These are phyloP conservation scores for Phytophthora litchii DNA, from an alignment of 352 stramenopile genomes.

Conservation along the genomic window DNA sequence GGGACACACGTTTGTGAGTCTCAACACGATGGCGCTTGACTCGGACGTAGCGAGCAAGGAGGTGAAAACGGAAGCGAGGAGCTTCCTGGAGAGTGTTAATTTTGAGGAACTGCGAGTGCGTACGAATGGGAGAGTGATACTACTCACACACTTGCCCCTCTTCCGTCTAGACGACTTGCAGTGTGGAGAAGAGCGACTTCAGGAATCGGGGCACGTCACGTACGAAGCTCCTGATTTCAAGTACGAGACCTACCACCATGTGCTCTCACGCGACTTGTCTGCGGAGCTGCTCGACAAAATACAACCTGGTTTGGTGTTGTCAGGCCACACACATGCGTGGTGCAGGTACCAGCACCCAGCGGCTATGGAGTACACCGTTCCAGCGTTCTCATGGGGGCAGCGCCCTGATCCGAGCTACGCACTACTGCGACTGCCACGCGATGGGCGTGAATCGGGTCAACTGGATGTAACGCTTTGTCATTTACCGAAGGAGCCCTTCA, in stretches of 20 bases:
- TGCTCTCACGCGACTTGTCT: constrained; percentile 66
- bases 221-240: constrained; percentile 74
- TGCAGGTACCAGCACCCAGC: constrained; percentile 52
- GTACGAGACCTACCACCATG: constrained; percentile 71
- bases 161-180: constrained; percentile 60
- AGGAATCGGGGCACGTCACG: constrained; percentile 72
- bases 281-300: constrained; percentile 54
- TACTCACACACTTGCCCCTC: constrained; percentile 72
- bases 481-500: constrained; percentile 41
- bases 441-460: not conserved
- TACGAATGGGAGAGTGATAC: constrained; percentile 41
- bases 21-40: constrained; percentile 86
- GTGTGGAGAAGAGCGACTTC: constrained; percentile 53
- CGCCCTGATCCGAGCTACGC: constrained; percentile 80
- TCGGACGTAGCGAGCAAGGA: constrained; percentile 51
- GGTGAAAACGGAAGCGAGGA: constrained; percentile 57
- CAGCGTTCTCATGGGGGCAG: constrained; percentile 82
- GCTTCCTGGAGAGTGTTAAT: constrained; percentile 55
- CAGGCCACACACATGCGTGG: constrained; percentile 78
- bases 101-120: constrained; percentile 27
- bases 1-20: constrained; percentile 61
- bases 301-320: constrained; percentile 61
- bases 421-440: constrained; percentile 39
- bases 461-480: constrained; percentile 34
- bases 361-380: constrained; percentile 66